Percentiles rank a stretch among this genome's conserved stretches.
Evolutionary conservation across 371 early-diverging fungal genomes (phyloP).

Genomic region (Mucor racemosus): DNA sequence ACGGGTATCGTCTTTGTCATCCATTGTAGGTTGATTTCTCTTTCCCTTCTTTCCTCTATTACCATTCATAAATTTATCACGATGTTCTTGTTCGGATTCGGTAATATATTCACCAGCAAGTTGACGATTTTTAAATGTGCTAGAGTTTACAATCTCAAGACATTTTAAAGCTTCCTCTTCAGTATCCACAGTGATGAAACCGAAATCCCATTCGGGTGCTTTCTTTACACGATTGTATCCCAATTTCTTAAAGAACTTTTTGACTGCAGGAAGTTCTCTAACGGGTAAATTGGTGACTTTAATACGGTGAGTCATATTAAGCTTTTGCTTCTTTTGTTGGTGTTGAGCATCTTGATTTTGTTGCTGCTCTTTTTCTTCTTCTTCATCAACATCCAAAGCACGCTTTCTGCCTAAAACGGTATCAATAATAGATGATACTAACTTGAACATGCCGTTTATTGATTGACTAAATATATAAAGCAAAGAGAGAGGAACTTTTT

Average conservation of each 20-base stretch:
- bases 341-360: not conserved
- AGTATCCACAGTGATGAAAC: slow-evolving; percentile 44
- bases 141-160: slow-evolving; percentile 40
- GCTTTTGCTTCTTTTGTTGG: slow-evolving; percentile 26
- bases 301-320: slow-evolving; percentile 33
- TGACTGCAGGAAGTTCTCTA: slow-evolving; percentile 28
- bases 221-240: slow-evolving; percentile 49
- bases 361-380: not conserved
- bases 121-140: slow-evolving; percentile 40
- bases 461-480: not conserved
- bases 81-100: slow-evolving; percentile 28
- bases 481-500: not conserved
- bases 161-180: slow-evolving; percentile 49
- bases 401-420: slow-evolving; percentile 27
- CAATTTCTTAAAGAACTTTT: slow-evolving; percentile 31
- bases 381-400: slow-evolving; percentile 18
- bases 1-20: slow-evolving; percentile 46
- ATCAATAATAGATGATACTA: slow-evolving; percentile 27
- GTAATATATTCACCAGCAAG: slow-evolving; percentile 36
- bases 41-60: slow-evolving; percentile 24
- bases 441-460: slow-evolving; percentile 16
- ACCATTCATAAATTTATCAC: slow-evolving; percentile 32
- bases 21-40: slow-evolving; percentile 13
- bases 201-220: slow-evolving; percentile 53
- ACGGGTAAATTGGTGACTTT: slow-evolving; percentile 44